Conservation (phyloP, 129 eudicot species). For the Apium graveolens region DNA sequence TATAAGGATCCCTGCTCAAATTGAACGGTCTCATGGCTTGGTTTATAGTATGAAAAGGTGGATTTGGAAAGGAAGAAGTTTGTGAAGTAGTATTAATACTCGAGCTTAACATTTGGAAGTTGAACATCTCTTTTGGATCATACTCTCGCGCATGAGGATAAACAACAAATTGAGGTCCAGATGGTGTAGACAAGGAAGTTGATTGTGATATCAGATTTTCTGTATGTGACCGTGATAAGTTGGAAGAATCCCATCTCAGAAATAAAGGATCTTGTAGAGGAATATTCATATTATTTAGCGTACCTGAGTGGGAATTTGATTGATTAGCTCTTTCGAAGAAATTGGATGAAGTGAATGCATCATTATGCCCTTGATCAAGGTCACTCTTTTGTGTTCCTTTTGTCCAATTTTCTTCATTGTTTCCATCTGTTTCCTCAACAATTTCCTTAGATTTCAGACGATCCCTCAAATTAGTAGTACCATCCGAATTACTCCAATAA, state of each 20-base stretch:
- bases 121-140: constrained; percentile 27
- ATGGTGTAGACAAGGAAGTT: constrained; percentile 8
- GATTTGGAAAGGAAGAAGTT: constrained; percentile 21
- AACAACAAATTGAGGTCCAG: constrained; percentile 33
- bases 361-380: constrained; percentile 17
- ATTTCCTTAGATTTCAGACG: constrained; percentile 26
- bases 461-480: constrained; percentile 10
- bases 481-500: constrained; percentile 9
- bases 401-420: background rate
- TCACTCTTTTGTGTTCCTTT: constrained; percentile 14
- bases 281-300: constrained; percentile 27
- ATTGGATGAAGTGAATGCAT: constrained; percentile 24
- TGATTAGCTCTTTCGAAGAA: constrained; percentile 20
- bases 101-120: constrained; percentile 47
- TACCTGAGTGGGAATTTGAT: constrained; percentile 26
- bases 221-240: constrained; percentile 32
- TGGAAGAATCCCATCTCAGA: constrained; percentile 50
- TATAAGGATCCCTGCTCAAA: constrained; percentile 36
- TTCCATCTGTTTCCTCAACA: constrained; percentile 17
- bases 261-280: constrained; percentile 28
- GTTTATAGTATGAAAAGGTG: constrained; percentile 18
- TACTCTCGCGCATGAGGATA: constrained; percentile 22
- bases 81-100: constrained; percentile 16
- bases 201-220: constrained; percentile 22
- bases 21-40: constrained; percentile 48